Evolutionary conservation across 176 grass and related monocot species (phyloP), one percentile per base, ranked within the genome.

Genomic region (Avena eriantha): DNA sequence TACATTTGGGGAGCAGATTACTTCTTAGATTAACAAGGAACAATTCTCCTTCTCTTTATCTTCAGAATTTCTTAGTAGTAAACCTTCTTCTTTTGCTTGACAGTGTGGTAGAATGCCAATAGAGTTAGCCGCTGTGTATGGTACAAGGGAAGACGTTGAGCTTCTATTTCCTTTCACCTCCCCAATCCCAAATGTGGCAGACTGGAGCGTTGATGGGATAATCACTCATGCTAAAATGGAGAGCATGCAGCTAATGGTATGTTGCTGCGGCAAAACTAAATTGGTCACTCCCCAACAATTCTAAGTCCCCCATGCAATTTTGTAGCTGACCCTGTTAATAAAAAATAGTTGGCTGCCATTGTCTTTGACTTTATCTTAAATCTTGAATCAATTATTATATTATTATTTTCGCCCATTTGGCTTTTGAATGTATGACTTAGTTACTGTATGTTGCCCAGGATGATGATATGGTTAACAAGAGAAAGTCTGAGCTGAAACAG

Each of bases 101-200:
- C 26, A 86, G 79, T 80, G 71, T 50, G 83, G 87, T 48, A 92
- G 71, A 64, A 77, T 89, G 71, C 87, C 79, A 86, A 79, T 86
- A 83, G 90, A 92, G 78, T 6, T 89, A 56, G 87, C 87, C 33
- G 87, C 84, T 39, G 87, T 80, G 15, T 76, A 75, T 18, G 87
- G 91, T 60, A 79, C 85, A 26, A 19, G 31, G 48, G 73, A 84
- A 74, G 77, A 85, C 13, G 72, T 83, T 47, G 83, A 89, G 24
- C 78, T 79, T 64, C 83, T 79, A 34, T 89, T 86, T 73, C 83
- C 87, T 83, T 51, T 55, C 48, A 88, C 69, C 39, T 72, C 69
- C 39, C 69, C 69, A n/a, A 46, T 72, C 11, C 0, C 69, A 72
- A 22, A 39, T 46, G 69, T 72, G 69, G 69, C 18, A 72, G 39